These are phyloP conservation scores for Chenopodium suecicum DNA, from an alignment of 148 eudicot species.

Conservation along the genomic window DNA sequence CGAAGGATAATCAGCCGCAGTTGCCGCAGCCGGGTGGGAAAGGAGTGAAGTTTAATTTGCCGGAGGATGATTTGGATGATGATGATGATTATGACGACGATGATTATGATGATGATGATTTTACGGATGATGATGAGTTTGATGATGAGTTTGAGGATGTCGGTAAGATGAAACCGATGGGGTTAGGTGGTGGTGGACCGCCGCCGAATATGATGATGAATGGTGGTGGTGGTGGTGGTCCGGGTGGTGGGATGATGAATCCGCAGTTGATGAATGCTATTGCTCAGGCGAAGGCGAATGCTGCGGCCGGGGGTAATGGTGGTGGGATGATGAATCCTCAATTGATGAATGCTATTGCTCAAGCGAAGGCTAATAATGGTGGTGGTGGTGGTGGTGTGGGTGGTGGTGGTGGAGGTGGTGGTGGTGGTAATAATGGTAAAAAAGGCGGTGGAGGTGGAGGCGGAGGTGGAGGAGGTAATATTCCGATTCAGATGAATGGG, in stretches of 20 bases:
- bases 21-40: constrained; percentile 10
- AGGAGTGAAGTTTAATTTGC: constrained; percentile 24
- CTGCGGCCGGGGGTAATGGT: constrained; percentile 19
- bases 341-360: constrained; percentile 29
- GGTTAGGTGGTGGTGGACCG: constrained; percentile 34
- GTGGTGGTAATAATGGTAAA: constrained; percentile 26
- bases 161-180: constrained; percentile 54
- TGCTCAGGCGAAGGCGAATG: constrained; percentile 30
- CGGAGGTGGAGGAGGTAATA: constrained; percentile 32
- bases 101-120: constrained; percentile 37
- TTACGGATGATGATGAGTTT: constrained; percentile 37
- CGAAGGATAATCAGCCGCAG: constrained; percentile 7
- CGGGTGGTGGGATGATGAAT: constrained; percentile 52
- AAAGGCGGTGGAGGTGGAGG: constrained; percentile 29
- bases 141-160: constrained; percentile 61
- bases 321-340: constrained; percentile 49
- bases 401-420: constrained; percentile 21
- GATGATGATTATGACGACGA: constrained; percentile 28
- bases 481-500: constrained; percentile 38
- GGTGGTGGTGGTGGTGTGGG: neutral
- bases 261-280: constrained; percentile 32
- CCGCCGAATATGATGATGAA: constrained; percentile 23
- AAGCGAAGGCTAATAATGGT: constrained; percentile 24
- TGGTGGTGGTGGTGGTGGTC: constrained; percentile 10
- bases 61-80: constrained; percentile 27